Percentiles rank a stretch among this genome's conserved stretches.
These are phyloP conservation scores for Penicillium coffeae DNA, from an alignment of 495 filamentous ascomycete species.

Conservation along the genomic window DNA sequence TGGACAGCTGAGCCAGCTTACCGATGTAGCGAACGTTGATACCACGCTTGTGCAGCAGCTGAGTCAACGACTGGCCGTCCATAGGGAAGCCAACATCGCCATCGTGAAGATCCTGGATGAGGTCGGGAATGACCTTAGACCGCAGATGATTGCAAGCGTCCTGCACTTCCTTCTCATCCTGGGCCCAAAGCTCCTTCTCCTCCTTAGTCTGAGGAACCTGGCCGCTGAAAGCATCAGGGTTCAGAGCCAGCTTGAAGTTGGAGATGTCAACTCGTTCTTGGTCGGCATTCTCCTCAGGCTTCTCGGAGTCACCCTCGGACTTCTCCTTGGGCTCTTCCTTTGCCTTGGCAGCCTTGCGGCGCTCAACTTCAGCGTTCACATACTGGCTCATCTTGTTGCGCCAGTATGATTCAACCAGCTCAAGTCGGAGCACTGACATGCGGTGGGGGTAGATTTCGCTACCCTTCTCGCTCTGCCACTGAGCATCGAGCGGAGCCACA, in stretches of 20 bases:
- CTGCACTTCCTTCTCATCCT: conserved; percentile 86
- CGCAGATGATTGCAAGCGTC: conserved; percentile 76
- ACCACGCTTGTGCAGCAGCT: conserved; percentile 92
- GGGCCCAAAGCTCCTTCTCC: conserved; percentile 78
- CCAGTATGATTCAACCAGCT: conserved; percentile 81
- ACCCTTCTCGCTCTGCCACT: conserved; percentile 78
- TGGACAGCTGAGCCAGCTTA: conserved; percentile 65
- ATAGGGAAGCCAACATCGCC: conserved; percentile 96
- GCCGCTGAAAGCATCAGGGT: conserved; percentile 93
- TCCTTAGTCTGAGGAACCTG: conserved; percentile 86
- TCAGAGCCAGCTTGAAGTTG: conserved; percentile 80
- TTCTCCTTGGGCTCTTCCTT: conserved; percentile 46
- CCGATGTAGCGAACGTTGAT: conserved; percentile 97
- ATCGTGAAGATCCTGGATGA: conserved; percentile 80
- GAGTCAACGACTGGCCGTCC: conserved; percentile 88
- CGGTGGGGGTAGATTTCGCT: conserved; percentile 78
- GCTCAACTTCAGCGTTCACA: conserved; percentile 68
- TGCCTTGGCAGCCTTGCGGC: conserved; percentile 44
- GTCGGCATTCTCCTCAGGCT: conserved; percentile 34
- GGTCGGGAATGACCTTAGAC: conserved; percentile 65
- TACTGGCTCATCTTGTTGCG: conserved; percentile 83
- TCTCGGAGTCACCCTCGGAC: conserved; percentile 24
- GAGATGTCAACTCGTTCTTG: conserved; percentile 74
- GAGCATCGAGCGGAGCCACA: conserved; percentile 85
- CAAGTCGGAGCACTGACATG: conserved; percentile 87